Evolutionary conservation across 768 basidiomycete species (phyloP).

Genomic region (Mycena olivaceomarginata): DNA sequence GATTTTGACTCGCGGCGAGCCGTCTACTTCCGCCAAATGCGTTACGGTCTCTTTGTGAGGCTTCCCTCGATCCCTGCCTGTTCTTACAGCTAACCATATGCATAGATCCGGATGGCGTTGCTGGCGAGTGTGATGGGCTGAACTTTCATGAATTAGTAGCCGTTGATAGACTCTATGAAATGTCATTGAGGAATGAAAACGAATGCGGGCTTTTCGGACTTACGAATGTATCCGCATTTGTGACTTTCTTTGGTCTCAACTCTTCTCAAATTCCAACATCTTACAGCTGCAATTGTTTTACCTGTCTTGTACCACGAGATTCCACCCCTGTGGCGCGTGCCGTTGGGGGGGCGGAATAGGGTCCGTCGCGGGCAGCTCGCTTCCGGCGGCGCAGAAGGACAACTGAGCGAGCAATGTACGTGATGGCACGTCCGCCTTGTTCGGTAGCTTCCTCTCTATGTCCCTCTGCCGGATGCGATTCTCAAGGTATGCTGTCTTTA

Average conservation of each 20-base stretch:
- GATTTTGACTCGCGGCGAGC: conserved; percentile 97
- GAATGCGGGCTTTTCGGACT: neutral
- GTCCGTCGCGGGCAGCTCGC: neutral
- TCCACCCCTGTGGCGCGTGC: no score
- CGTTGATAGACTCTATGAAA: neutral
- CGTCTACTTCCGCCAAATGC: conserved; percentile 99
- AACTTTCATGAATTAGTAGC: conserved; percentile 2
- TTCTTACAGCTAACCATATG: conserved; percentile 4
- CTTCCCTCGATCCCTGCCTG: neutral
- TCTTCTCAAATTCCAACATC: no score
- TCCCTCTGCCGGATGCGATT: neutral
- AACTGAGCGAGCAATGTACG: no score
- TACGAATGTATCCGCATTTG: no score
- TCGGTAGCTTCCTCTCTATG: neutral
- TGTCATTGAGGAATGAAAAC: neutral
- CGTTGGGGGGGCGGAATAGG: no score
- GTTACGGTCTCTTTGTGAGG: conserved; percentile 97
- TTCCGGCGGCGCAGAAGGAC: neutral
- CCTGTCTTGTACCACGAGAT: no score
- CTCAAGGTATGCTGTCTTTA: neutral
- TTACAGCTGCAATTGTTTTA: no score
- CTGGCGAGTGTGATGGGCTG: conserved; percentile 76
- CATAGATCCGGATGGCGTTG: conserved; percentile 87
- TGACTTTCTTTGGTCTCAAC: no score
- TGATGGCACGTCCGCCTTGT: no score